phyloP scores from a whole-genome alignment of 495 filamentous ascomycete species.

The Podospora anserina region DNA sequence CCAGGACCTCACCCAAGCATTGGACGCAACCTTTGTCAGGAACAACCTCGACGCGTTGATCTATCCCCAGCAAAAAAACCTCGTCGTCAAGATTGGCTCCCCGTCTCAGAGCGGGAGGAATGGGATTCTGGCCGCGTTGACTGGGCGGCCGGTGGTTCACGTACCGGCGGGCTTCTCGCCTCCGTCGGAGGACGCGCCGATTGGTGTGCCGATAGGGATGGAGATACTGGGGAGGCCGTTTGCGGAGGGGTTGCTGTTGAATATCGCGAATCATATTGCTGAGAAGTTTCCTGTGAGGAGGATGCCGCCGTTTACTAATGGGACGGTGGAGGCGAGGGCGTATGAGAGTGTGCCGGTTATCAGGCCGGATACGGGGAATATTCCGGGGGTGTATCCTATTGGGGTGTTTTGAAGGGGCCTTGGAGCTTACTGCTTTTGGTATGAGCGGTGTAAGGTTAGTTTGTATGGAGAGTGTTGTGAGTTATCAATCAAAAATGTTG shows the following conservation, averaged over 20 bases:
- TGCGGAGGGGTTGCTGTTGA: conserved; percentile 52
- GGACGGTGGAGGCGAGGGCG: conserved; percentile 31
- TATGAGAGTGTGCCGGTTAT: conserved; percentile 44
- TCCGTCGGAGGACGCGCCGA: conserved; percentile 43
- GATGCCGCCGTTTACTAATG: conserved; percentile 42
- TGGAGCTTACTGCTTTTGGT: no score
- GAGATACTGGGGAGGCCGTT: conserved; percentile 59
- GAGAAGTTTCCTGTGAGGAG: conserved; percentile 48
- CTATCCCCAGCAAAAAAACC: conserved; percentile 64
- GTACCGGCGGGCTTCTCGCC: conserved; percentile 51
- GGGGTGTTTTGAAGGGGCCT: conserved; percentile 22
- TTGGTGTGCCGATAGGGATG: conserved; percentile 61
- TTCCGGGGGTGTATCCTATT: conserved; percentile 46
- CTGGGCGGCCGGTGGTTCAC: conserved; percentile 60
- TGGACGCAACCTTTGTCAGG: conserved; percentile 47
- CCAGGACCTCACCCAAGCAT: conserved; percentile 41
- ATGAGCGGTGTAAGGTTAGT: no score
- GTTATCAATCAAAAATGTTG: no score
- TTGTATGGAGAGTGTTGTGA: no score
- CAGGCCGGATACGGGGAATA: conserved; percentile 37
- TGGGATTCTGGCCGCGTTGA: conserved; percentile 62
- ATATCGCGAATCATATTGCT: conserved; percentile 39
- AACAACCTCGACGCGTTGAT: conserved; percentile 56
- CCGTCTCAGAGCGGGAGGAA: conserved; percentile 57
- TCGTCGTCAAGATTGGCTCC: conserved; percentile 57